Evolutionary conservation across 2,329 filamentous ascomycete genomes (phyloP), one percentile per base, ranked within the genome.

Genomic region (Phaeoacremonium minimum): DNA sequence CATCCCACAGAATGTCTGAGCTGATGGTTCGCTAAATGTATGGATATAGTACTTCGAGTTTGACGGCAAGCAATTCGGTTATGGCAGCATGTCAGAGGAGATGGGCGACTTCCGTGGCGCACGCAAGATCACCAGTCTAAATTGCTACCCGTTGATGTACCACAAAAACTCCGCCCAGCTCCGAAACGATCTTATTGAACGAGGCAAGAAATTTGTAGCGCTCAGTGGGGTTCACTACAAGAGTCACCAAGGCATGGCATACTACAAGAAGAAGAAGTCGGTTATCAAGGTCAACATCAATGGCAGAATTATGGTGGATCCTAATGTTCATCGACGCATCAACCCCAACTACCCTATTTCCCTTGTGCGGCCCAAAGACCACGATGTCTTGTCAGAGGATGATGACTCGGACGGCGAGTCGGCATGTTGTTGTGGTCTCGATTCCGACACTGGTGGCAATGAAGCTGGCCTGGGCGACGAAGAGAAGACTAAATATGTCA

Each of bases 251-350:
- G 89, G 89, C 4, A 80, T 95, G 63, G 88, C 85, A 0, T 95
- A 88, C 60, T 78, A 80, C 66, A 94, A 91, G 67, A 83, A 85
- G 58, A 87, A 87, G 66, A 83, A 83, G 50, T 67, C 72, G 40
- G 67, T 87, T 12, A 66, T 85, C 54, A 91, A 88, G 57, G 83
- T 94, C 59, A 88, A 88, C 52, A 83, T 95, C 57, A 87, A 89
- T 44, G 85, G 88, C 14, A 81, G 90, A 18, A 75, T 95, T 44
- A 95, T 95, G 88, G 71, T 95, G 16, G 90, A 95, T 52, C 80
- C 87, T 0, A 80, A 80, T 4, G 86, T 85, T 29, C 89, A 94
- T 61, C 79, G 87, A 7, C 78, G 87, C 20, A 86, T 91, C 57
- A 87, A 93, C 47, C 86, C 89, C 1, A 95, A 95, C 55, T 95